These are phyloP conservation scores for Annona cherimola DNA, from an alignment of 164 flowering plant species.

Conservation along the genomic window DNA sequence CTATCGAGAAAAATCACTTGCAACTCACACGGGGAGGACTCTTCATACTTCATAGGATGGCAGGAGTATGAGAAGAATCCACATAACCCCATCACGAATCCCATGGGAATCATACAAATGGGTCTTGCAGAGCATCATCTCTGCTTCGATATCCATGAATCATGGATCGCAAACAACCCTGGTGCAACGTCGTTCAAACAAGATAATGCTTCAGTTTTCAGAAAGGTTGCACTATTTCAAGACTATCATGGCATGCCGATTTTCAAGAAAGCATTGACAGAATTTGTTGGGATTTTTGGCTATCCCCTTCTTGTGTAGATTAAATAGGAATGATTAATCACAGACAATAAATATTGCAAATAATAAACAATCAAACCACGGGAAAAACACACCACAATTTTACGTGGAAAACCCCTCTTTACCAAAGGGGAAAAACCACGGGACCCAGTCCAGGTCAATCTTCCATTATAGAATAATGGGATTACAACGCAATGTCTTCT, in stretches of 20 bases:
- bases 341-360: too few relatives aligned
- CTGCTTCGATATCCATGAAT: constrained; percentile 42
- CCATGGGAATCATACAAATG: constrained; percentile 47
- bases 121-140: constrained; percentile 56
- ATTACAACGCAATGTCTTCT: too few relatives aligned
- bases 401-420: too few relatives aligned
- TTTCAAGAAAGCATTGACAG: constrained; percentile 49
- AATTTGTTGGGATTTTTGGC: too few relatives aligned
- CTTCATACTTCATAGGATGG: constrained; percentile 53
- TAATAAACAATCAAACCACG: too few relatives aligned
- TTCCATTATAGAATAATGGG: too few relatives aligned
- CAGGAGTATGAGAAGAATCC: constrained; percentile 54
- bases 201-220: constrained; percentile 30
- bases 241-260: constrained; percentile 48
- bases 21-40: constrained; percentile 45
- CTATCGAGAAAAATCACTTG: constrained; percentile 30
- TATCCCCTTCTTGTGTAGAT: too few relatives aligned
- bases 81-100: constrained; percentile 30
- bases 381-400: too few relatives aligned
- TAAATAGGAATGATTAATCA: too few relatives aligned
- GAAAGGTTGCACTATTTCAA: constrained; percentile 49
- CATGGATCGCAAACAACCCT: constrained; percentile 37
- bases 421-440: too few relatives aligned
- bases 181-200: constrained; percentile 22
- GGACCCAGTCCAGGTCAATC: too few relatives aligned